Base-by-base conservation (phyloP, 495 filamentous ascomycete species). In the Penicillium subrubescens region DNA sequence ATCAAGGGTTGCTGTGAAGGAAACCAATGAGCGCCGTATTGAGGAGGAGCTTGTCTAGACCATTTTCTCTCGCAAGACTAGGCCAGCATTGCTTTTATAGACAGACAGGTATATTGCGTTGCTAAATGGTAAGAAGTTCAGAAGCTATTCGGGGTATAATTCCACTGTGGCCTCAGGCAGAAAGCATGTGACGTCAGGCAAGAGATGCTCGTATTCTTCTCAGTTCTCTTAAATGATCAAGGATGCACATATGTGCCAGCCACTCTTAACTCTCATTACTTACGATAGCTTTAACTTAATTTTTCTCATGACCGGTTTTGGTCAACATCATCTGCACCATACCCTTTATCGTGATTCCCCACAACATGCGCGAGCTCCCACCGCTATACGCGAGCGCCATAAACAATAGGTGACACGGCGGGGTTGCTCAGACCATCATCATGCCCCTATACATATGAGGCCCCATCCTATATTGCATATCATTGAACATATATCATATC, bases 21-120 rank as follows among this genome's bases (percentile, higher is more conserved):
- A 67, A 21, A 65, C 65, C 8, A 43, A 41, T 7, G 70, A 69
- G 54, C 55, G 60, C 31, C 59, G 57, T 17, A 39, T 68, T 56
- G 67, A 71, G 15, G 67, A 70, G 0, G 64, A 70, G 34, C 68
- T 72, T 46, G 52, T 72, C 11, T 71, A 61, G 29, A 19, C 2
- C 0, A 33, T 6, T 1, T 29, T 39, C 15, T 60, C 12, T 48
- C 5, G 29, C 17, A 5, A 5, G 15, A 41, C 15, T 41, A 41
- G 37, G 37, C 11, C 23, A 23, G 19, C 2, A 48, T 12, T 48
- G 44, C 19, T 25, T 25, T 48, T 48, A 41, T 48, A 48, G 44
- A 25, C 19, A 48, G 44, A 25, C 19, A 43, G 39, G 5, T 15
- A 48, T 4, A 11, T 25, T 25, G 8, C 5, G n/a, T 23, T 48